phyloP scores from a whole-genome alignment of 306 rosid genomes.

The Arachis stenosperma region DNA sequence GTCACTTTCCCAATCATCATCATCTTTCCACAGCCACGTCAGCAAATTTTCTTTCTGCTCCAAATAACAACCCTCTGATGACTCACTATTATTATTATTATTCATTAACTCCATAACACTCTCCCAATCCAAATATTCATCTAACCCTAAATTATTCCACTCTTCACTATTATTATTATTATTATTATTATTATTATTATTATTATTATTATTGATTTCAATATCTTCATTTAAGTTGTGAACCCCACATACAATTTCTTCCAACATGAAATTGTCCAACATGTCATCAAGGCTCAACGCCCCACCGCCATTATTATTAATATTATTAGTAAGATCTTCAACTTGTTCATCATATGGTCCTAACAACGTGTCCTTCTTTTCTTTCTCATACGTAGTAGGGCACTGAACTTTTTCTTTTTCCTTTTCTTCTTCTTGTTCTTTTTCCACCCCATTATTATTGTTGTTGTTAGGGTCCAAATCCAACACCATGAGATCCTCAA shows the following conservation, averaged over 20 bases:
- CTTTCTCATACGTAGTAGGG: not conserved
- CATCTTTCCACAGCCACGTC: conserved; percentile 53
- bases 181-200: not conserved
- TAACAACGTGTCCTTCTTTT: not conserved
- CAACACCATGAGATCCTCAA: conserved; percentile 16
- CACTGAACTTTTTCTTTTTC: not conserved
- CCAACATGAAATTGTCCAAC: conserved; percentile 35
- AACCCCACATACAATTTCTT: conserved; percentile 38
- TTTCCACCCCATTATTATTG: not conserved
- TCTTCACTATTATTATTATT: conserved; percentile 32
- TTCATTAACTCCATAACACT: conserved; percentile 32
- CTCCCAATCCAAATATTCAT: conserved; percentile 55
- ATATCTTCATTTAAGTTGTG: conserved; percentile 46
- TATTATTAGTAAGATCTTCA: conserved; percentile 14
- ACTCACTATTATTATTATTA: not conserved
- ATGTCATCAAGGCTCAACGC: conserved; percentile 38
- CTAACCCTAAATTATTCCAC: conserved; percentile 26
- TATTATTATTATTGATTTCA: conserved; percentile 11
- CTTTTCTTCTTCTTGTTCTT: not conserved
- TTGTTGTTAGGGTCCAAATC: not conserved
- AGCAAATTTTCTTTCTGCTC: conserved; percentile 40
- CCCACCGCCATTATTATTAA: conserved; percentile 36
- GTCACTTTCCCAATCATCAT: conserved; percentile 44
- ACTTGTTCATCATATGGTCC: not conserved
- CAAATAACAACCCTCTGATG: not conserved